These are phyloP conservation scores for Panicum hallii DNA, from an alignment of 202 grass and related monocot species.

Conservation along the genomic window DNA sequence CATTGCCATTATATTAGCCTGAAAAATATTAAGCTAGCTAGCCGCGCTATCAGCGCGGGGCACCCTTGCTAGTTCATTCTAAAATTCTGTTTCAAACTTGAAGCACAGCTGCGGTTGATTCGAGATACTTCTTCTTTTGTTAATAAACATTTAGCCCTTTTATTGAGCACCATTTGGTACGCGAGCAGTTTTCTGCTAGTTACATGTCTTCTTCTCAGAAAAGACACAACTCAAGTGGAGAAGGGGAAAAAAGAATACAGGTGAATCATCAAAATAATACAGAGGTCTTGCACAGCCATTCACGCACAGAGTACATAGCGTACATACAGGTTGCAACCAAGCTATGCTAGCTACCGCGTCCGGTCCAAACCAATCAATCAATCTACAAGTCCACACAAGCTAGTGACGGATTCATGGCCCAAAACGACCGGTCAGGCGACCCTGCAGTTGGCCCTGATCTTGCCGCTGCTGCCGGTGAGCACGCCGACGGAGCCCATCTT, in stretches of 20 bases:
- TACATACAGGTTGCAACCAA: slow-evolving; percentile 41
- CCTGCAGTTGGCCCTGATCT: slow-evolving; percentile 69
- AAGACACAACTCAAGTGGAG: background rate
- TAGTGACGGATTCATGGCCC: too few relatives aligned
- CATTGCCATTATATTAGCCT: too few relatives aligned
- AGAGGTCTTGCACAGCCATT: slow-evolving; percentile 23
- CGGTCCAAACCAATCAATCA: slow-evolving; percentile 19
- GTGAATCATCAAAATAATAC: slow-evolving; percentile 46
- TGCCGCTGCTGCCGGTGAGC: slow-evolving; percentile 63
- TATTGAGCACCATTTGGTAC: slow-evolving; percentile 35
- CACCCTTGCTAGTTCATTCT: too few relatives aligned
- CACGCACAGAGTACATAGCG: slow-evolving; percentile 10
- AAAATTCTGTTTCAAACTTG: background rate
- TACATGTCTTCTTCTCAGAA: slow-evolving; percentile 22
- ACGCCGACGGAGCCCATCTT: slow-evolving; percentile 73
- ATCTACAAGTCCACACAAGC: background rate
- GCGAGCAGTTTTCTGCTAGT: slow-evolving; percentile 29
- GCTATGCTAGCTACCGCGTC: slow-evolving; percentile 44
- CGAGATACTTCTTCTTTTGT: background rate
- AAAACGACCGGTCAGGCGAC: slow-evolving; percentile 38
- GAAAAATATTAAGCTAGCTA: too few relatives aligned
- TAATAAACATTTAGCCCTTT: background rate
- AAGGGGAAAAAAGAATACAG: slow-evolving; percentile 4
- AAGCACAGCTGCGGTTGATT: background rate
- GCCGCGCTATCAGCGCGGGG: too few relatives aligned